phyloP scores from a whole-genome alignment of 768 basidiomycete species.

The Trametes cinnabarina region DNA sequence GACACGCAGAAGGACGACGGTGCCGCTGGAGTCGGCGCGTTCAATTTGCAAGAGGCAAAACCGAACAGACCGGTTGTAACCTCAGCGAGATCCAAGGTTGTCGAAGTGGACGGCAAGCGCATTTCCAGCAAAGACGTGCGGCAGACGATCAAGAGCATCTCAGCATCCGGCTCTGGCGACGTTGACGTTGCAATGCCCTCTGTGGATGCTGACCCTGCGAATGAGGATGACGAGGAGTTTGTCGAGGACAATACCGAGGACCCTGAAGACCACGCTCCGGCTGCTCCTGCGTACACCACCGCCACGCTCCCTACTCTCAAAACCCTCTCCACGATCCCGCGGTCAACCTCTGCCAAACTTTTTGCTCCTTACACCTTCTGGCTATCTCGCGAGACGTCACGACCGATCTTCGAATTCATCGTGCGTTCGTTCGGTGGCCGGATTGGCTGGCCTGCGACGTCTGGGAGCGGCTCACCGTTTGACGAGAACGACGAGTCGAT shows the following conservation, averaged over 20 bases:
- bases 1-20: constrained; percentile 80
- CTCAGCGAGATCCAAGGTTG: constrained; percentile 31
- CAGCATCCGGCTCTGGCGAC: constrained; percentile 27
- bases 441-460: constrained; percentile 84
- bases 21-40: constrained; percentile 86
- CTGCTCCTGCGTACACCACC: constrained; percentile 63
- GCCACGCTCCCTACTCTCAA: constrained; percentile 66
- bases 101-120: constrained; percentile 39
- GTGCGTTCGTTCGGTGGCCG: constrained; percentile 89
- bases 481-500: constrained; percentile 78
- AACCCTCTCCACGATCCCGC: constrained; percentile 58
- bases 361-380: constrained; percentile 90
- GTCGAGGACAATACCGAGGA: constrained; percentile 55
- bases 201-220: constrained; percentile 27
- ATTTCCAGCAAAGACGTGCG: constrained; percentile 60
- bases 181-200: constrained; percentile 40
- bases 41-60: constrained; percentile 62
- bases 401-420: constrained; percentile 91
- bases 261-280: constrained; percentile 36
- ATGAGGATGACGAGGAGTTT: constrained; percentile 59
- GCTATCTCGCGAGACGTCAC: constrained; percentile 89
- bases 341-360: constrained; percentile 55
- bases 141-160: constrained; percentile 59
- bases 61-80: constrained; percentile 24
- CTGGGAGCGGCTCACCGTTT: constrained; percentile 79